Evolutionary conservation across 2,329 filamentous ascomycete species (phyloP), one percentile per base, ranked within the genome.

Genomic region (Xylaria sp.): DNA sequence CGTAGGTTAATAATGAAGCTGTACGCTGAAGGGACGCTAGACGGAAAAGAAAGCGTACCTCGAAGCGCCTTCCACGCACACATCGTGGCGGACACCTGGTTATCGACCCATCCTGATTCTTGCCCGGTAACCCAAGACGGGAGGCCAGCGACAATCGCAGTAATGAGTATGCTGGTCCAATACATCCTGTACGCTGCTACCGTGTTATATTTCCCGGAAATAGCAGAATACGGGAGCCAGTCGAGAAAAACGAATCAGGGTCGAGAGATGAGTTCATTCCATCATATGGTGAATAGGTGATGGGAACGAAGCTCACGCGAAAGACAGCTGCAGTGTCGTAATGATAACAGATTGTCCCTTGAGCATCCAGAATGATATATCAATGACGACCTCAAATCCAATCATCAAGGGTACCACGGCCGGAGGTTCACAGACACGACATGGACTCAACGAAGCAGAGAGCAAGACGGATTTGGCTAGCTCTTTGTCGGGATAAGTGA

Each of bases 31-130:
- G 25, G 1, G 10, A 47, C n/a, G 33, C 2, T 17, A 31, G 42
- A 33, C 7, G 9, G 17, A 22, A 9, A 38, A 17, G 50, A n/a
- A 10, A 15, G 10, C 69, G 65, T 58, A 78, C 76, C 79, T 78
- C 83, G 75, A 55, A 80, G 76, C 50, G 72, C 70, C 25, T 71
- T 69, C 89, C 89, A 91, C 54, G 76, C 77, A 75, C 88, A 91
- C 75, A 91, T 86, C 15, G 84, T 85, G 5, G 85, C 81, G 73
- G 86, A 89, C 60, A 87, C 77, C 74, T 90, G 85, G 42, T 78
- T 77, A 1, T 76, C 50, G n/a, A 72, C 60, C 87, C 87, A 90
- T 78, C 77, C 76, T 60, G 80, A 73, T 74, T 81, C 78, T 66
- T 86, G 85, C 20, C 81, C 83, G 36, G 71, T 49, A 47, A 70